Conservation (phyloP, 192 early-diverging fungal species). For the Funneliformis geosporum region DNA sequence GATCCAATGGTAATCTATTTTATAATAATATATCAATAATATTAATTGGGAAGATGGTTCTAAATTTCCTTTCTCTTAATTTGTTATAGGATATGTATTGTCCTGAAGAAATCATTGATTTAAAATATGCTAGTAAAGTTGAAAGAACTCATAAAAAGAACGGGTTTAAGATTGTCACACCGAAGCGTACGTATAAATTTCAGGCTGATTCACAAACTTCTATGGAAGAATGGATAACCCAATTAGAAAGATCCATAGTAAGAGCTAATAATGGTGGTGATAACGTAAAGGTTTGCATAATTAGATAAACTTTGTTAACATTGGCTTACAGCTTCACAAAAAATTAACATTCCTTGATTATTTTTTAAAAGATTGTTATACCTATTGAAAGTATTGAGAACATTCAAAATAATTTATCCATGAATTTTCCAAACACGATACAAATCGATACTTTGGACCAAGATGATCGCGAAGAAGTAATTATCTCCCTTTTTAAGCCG, state of each 20-base stretch:
- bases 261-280: slow-evolving; percentile 59
- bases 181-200: slow-evolving; percentile 53
- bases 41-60: too few relatives aligned
- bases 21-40: neutral
- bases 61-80: too few relatives aligned
- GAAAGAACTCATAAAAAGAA: slow-evolving; percentile 44
- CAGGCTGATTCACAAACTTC: slow-evolving; percentile 57
- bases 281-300: slow-evolving; percentile 54
- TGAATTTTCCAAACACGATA: slow-evolving; percentile 49
- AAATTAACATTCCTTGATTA: neutral
- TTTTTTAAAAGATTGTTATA: slow-evolving; percentile 42
- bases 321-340: too few relatives aligned
- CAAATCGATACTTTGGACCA: slow-evolving; percentile 52
- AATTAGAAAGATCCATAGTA: slow-evolving; percentile 57
- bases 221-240: slow-evolving; percentile 61
- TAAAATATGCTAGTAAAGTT: slow-evolving; percentile 59
- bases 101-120: slow-evolving; percentile 59
- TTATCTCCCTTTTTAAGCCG: neutral
- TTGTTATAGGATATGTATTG: slow-evolving; percentile 53
- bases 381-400: slow-evolving; percentile 57
- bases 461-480: slow-evolving; percentile 65
- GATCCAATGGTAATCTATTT: slow-evolving; percentile 47
- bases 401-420: slow-evolving; percentile 52
- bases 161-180: slow-evolving; percentile 52
- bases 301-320: neutral